Conservation (phyloP, 2,329 filamentous ascomycete species). For the Fusarium odoratissimum region DNA sequence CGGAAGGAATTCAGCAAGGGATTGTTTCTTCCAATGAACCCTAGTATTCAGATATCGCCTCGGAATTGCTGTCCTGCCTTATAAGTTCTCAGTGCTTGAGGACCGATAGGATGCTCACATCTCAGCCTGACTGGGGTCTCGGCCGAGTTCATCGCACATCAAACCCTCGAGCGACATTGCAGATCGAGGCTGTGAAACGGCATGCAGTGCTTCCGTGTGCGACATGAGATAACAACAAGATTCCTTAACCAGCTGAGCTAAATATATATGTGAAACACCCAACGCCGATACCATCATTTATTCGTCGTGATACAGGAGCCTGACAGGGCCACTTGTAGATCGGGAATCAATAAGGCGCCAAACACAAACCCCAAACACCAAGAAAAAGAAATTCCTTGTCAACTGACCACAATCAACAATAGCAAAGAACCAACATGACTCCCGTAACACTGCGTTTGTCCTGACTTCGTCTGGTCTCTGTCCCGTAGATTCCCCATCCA, state of each 20-base stretch:
- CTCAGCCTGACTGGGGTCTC: conserved; percentile 15
- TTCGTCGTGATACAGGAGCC: conserved; percentile 35
- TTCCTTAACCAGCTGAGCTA: conserved; percentile 33
- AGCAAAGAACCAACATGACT: conserved; percentile 9
- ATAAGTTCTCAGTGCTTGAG: neutral
- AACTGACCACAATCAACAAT: conserved; percentile 3
- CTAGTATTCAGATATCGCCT: neutral
- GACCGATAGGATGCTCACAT: neutral
- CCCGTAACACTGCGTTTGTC: conserved; percentile 3
- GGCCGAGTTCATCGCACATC: conserved; percentile 9
- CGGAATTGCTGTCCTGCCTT: neutral
- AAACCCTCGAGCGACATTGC: conserved; percentile 3
- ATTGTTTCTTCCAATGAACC: neutral
- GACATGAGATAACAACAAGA: conserved; percentile 25
- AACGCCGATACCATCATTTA: conserved; percentile 38
- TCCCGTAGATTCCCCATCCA: conserved; percentile 1
- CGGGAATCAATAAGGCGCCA: conserved; percentile 35
- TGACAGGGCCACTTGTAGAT: conserved; percentile 23
- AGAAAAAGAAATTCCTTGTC: conserved; percentile 30
- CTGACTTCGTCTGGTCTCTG: neutral
- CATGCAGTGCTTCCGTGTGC: conserved; percentile 5
- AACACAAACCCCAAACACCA: conserved; percentile 27
- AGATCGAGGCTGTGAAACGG: conserved; percentile 5
- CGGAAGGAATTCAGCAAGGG: neutral
- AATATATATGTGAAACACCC: conserved; percentile 32